Conservation (phyloP, 202 grass and related monocot species). For the Zizania palustris region DNA sequence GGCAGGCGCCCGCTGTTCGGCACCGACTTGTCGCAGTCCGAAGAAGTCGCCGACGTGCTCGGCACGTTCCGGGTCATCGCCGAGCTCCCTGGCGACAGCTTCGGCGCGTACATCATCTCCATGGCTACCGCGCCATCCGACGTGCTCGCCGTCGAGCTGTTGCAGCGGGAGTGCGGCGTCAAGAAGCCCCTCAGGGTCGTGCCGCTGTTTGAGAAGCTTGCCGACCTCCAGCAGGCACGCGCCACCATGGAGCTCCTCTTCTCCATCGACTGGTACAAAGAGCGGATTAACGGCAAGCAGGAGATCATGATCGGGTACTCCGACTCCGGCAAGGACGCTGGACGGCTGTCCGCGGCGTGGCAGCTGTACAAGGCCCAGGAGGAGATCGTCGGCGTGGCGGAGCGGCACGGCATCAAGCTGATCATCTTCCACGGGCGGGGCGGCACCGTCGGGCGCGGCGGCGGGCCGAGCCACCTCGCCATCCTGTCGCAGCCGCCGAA, state of each 20-base stretch:
- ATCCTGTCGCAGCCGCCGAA: conserved; percentile 81
- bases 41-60: conserved; percentile 68
- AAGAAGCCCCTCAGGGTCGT: conserved; percentile 64
- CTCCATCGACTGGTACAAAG: conserved; percentile 71
- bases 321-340: conserved; percentile 87
- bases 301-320: conserved; percentile 95
- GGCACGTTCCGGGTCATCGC: conserved; percentile 71
- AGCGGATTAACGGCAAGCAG: conserved; percentile 66
- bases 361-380: conserved; percentile 74
- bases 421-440: conserved; percentile 79
- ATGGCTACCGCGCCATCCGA: conserved; percentile 78
- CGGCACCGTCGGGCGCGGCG: conserved; percentile 65
- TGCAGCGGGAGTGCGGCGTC: conserved; percentile 65
- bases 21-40: conserved; percentile 54
- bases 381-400: conserved; percentile 69
- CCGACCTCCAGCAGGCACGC: conserved; percentile 61
- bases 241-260: conserved; percentile 65
- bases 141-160: conserved; percentile 75
- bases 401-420: conserved; percentile 59
- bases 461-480: conserved; percentile 74
- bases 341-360: conserved; percentile 72
- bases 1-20: conserved; percentile 69
- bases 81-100: conserved; percentile 67
- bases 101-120: conserved; percentile 77
- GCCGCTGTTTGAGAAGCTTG: conserved; percentile 73